A percentile compares a stretch with the other conserved stretches of the same genome.
phyloP scores from a whole-genome alignment of 2,329 filamentous ascomycete species.

The Aphanocladium album region DNA sequence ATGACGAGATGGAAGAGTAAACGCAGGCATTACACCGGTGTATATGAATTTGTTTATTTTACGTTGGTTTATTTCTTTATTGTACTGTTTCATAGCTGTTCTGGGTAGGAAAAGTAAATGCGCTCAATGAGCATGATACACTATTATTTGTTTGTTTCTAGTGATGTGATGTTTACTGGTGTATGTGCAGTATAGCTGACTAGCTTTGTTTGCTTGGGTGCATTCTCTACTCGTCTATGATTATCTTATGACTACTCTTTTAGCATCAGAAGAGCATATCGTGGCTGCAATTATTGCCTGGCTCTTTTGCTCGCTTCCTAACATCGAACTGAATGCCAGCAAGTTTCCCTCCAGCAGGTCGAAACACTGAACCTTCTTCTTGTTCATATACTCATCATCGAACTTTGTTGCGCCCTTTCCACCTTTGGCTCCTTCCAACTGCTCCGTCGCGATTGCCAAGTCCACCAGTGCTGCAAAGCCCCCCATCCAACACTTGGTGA shows the following conservation, averaged over 20 bases:
- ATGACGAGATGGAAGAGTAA: constrained; percentile 32
- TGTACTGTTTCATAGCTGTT: not conserved
- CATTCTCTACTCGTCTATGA: too few species aligned
- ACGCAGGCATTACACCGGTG: constrained; percentile 3
- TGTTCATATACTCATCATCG: not conserved
- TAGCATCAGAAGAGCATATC: too few species aligned
- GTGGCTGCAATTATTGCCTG: too few species aligned
- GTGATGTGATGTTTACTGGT: too few species aligned
- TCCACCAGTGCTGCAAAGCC: not conserved
- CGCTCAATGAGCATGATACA: not conserved
- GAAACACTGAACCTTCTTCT: not conserved
- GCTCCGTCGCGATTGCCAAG: not conserved
- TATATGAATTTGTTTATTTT: not conserved
- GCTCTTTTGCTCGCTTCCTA: too few species aligned
- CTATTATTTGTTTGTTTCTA: not conserved
- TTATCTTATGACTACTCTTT: too few species aligned
- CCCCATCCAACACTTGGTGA: not conserved
- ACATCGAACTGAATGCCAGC: not conserved
- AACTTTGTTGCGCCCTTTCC: not conserved
- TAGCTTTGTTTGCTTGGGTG: too few species aligned
- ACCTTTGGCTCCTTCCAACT: not conserved
- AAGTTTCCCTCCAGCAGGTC: not conserved
- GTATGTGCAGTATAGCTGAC: too few species aligned
- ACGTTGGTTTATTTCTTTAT: not conserved
- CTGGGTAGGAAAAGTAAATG: constrained; percentile 12